phyloP scores from a whole-genome alignment of 2,329 filamentous ascomycete genomes.

The Rutstroemia sydowiana region DNA sequence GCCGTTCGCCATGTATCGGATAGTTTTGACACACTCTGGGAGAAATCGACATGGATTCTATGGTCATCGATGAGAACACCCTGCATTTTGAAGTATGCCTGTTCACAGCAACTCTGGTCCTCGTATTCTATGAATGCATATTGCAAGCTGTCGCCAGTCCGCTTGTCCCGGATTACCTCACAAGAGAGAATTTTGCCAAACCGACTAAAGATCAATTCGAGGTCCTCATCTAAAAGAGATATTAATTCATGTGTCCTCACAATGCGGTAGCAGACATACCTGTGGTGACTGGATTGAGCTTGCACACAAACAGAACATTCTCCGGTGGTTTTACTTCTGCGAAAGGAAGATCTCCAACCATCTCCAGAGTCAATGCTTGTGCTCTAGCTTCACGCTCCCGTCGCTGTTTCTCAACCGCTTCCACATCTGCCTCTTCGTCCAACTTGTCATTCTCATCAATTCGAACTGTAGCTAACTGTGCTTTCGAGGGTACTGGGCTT shows the following conservation, averaged over 20 bases:
- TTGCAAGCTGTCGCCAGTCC: constrained; percentile 89
- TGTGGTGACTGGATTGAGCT: constrained; percentile 91
- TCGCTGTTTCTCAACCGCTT: constrained; percentile 68
- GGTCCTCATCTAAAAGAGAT: constrained; percentile 61
- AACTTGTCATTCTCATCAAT: constrained; percentile 85
- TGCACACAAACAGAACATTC: constrained; percentile 97
- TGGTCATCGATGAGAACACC: constrained; percentile 94
- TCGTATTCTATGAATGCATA: constrained; percentile 98
- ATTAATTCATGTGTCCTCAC: constrained; percentile 4
- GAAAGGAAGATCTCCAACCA: constrained; percentile 96
- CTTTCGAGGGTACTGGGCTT: constrained; percentile 74
- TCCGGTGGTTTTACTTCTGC: constrained; percentile 96
- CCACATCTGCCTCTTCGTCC: constrained; percentile 68
- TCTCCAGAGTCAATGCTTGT: constrained; percentile 89
- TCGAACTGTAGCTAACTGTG: constrained; percentile 82
- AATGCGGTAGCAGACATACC: constrained; percentile 30
- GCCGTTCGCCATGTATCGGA: constrained; percentile 84
- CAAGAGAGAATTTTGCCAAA: constrained; percentile 94
- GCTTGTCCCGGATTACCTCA: constrained; percentile 90
- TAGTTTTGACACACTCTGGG: constrained; percentile 82
- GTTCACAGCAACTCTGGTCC: constrained; percentile 85
- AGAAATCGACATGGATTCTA: constrained; percentile 97
- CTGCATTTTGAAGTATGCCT: constrained; percentile 98
- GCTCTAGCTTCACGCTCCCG: constrained; percentile 87
- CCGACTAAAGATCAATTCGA: constrained; percentile 92